Base-by-base conservation (phyloP, 164 flowering plant genomes). In the Macadamia tetraphylla region DNA sequence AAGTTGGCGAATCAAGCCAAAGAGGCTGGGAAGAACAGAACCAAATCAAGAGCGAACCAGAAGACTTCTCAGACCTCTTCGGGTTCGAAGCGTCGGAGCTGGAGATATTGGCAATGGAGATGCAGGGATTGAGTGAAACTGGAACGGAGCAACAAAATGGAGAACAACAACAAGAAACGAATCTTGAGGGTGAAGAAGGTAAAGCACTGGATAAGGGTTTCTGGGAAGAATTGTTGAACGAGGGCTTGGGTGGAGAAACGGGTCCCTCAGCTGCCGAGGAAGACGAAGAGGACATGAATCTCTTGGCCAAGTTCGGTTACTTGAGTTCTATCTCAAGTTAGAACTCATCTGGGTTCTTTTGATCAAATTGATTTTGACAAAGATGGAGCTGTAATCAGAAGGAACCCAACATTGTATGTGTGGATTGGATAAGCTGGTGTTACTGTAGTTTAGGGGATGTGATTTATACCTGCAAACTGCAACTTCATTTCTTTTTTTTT, bases 161-260 rank as follows among this genome's bases (percentile, higher is more conserved):
- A 58, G 15, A 46, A 63, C 35, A 31, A 23, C 71, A 66, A 68
- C 40, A 35, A 51, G 73, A 65, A 44, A 29, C 57, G 1, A 75
- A 74, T 58, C 12, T 51, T 23, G 79, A 55, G 55, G 58, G 43
- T 53, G 51, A 46, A 35, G 60, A 32, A 31, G 66, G 72, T 40
- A 78, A 72, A 49, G 73, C 68, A 6, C 59, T 80, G 44, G 85
- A 86, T 70, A 73, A 78, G 2, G 77, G 69, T 4, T 83, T 88
- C 61, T 87, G 89, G 91, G 86, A 84, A 55, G 82, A 84, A 42
- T 65, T 88, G 44, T 69, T 88, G 65, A 78, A 73, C 67, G 86
- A 84, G 55, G 76, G 55, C 44, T 63, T 70, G 63, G 74, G 67
- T 1, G 78, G 76, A 14, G 81, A 70, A 30, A 58, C 70, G 43